Base-by-base conservation (phyloP, 768 basidiomycete genomes). In the Boletus rex-veris region DNA sequence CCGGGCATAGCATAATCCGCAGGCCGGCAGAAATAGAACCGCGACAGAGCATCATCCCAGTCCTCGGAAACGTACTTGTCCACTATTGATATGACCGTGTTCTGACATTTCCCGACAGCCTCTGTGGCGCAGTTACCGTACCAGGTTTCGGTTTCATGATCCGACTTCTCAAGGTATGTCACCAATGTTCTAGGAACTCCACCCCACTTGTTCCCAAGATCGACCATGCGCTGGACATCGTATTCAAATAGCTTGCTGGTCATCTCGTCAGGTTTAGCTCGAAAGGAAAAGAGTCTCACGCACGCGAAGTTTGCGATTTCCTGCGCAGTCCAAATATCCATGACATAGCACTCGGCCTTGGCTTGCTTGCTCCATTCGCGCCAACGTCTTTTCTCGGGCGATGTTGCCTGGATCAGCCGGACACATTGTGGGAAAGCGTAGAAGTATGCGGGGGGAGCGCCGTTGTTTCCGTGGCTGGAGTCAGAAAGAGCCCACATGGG, bases 401-500 rank as follows among this genome's bases (percentile, higher is more conserved):
- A 8, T 3, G 50, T 52, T 2, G 43, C 5, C 18, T 58, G 55
- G 14, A 58, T 52, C 7, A 37, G 15, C 26, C 21, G 33, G 15
- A 50, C 8, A 33, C 0, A 4, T 14, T 7, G 21, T 21, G 21
- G 26, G 1, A 9, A 3, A 24, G 0, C 1, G 14, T 11, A 9
- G n/a, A 50, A 49, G 12, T 4, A 6, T 10, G 3, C 1, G 6
- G 33, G 33, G 6, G 33, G 33, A 11, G 10, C 26, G 26, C 26
- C 11, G 14, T 14, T 8, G 33, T 9, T 33, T 33, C 0, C 3
- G 24, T 24, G 24, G 31, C 35, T 45, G 14, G 53, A 55, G 42
- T 55, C 57, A 0, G 14, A 38, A 6, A 57, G 48, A 5, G 44
- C 56, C 56, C 52, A 57, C 3, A 46, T 4, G n/a, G n/a, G 4